Conservation (phyloP, 306 rosid genomes). For the Quercus glauca region DNA sequence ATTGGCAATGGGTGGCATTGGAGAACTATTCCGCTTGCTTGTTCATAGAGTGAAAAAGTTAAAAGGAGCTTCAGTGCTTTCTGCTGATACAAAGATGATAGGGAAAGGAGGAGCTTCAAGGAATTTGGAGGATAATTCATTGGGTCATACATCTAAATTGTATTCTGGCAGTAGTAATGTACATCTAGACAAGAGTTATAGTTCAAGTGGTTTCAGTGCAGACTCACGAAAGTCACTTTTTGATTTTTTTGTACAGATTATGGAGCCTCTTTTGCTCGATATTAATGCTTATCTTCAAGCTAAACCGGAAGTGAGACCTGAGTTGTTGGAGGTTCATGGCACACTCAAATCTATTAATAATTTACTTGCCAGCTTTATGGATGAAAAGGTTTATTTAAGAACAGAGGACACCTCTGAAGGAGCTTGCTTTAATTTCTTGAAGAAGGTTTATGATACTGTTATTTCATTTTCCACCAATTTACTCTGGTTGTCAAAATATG, state of each 20-base stretch:
- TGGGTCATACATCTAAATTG: conserved; percentile 14
- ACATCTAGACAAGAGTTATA: conserved; percentile 20
- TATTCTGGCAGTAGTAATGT: conserved; percentile 16
- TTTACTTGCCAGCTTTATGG: conserved; percentile 67
- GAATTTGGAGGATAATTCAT: conserved; percentile 24
- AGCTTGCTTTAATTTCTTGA: conserved; percentile 67
- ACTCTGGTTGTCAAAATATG: conserved; percentile 35
- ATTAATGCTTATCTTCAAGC: conserved; percentile 30
- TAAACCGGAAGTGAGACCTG: conserved; percentile 31
- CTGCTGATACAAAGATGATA: conserved; percentile 33
- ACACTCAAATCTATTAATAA: conserved; percentile 57
- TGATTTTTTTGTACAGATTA: conserved; percentile 62
- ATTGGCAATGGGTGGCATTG: conserved; percentile 59
- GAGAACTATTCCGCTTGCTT: conserved; percentile 59
- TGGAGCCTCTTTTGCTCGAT: conserved; percentile 77
- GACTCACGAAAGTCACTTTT: conserved; percentile 62
- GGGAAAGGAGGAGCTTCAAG: conserved; percentile 29
- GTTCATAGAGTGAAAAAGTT: conserved; percentile 49
- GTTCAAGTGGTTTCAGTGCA: conserved; percentile 35
- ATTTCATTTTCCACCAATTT: conserved; percentile 46
- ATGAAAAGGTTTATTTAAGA: conserved; percentile 74
- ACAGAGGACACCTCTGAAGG: conserved; percentile 77
- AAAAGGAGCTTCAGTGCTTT: conserved; percentile 41
- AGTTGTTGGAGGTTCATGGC: conserved; percentile 42
- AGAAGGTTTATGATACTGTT: conserved; percentile 51